These are phyloP conservation scores for Aplosporella prunicola DNA, from an alignment of 2,329 filamentous ascomycete genomes.

Conservation along the genomic window DNA sequence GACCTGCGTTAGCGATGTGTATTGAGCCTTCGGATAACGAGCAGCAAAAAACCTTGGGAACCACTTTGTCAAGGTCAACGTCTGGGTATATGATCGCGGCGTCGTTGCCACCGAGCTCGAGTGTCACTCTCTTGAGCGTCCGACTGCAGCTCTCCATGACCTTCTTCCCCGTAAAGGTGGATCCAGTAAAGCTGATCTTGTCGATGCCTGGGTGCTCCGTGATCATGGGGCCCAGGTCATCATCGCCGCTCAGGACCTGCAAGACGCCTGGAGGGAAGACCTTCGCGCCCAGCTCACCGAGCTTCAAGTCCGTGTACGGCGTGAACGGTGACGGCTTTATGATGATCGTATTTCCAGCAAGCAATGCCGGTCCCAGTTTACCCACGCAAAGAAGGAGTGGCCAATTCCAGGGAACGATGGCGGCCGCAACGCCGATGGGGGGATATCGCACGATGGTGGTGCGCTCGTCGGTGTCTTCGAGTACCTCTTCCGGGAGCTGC, in stretches of 20 bases:
- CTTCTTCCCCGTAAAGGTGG: conserved; percentile 49
- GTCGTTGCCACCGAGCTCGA: conserved; percentile 56
- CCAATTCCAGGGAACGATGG: conserved; percentile 38
- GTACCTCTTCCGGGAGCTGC: conserved; percentile 29
- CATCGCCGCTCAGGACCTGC: conserved; percentile 50
- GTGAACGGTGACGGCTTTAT: conserved; percentile 49
- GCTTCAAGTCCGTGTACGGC: conserved; percentile 49
- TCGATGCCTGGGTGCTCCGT: conserved; percentile 49
- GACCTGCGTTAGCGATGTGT: too few relatives aligned
- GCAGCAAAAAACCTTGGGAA: conserved; percentile 25
- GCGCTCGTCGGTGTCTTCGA: conserved; percentile 38
- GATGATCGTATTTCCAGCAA: conserved; percentile 48
- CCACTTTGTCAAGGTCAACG: conserved; percentile 34
- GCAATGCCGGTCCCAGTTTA: conserved; percentile 49
- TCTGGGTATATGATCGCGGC: conserved; percentile 50
- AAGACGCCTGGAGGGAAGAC: conserved; percentile 54
- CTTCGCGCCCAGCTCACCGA: conserved; percentile 46
- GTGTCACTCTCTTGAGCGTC: conserved; percentile 49
- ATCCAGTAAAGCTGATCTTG: conserved; percentile 57
- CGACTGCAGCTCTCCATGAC: conserved; percentile 46
- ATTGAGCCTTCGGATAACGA: too few relatives aligned
- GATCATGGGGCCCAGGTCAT: conserved; percentile 49
- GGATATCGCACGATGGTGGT: conserved; percentile 37
- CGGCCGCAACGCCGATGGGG: conserved; percentile 37
- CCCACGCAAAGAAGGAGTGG: conserved; percentile 40